A percentile compares a stretch with the other conserved stretches of the same genome.
Conservation (phyloP, 805 yeast species). For the Yamadazyma olivae region DNA sequence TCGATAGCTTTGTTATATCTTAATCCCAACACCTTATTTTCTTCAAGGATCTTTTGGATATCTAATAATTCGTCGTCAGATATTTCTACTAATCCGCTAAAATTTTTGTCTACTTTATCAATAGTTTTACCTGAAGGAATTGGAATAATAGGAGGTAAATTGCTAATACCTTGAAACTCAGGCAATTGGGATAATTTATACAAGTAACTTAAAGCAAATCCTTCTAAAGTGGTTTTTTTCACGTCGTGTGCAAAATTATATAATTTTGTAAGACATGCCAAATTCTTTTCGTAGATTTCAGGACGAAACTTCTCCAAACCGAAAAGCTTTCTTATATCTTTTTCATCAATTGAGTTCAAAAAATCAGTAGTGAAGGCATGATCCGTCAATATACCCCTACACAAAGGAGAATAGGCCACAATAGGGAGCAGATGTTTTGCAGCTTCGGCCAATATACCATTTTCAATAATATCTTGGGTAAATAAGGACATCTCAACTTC, state of each 20-base stretch:
- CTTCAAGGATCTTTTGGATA: constrained; percentile 29
- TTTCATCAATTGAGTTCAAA: constrained; percentile 3
- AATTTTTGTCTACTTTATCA: constrained; percentile 61
- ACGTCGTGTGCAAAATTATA: constrained; percentile 4
- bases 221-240: constrained; percentile 1
- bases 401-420: constrained; percentile 81
- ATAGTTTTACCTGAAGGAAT: constrained; percentile 75
- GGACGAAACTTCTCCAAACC: constrained; percentile 47
- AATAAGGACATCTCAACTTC: constrained; percentile 80
- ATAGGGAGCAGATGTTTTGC: constrained; percentile 60
- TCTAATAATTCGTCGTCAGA: constrained; percentile 56
- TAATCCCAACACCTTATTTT: constrained; percentile 2
- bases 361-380: constrained; percentile 35
- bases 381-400: constrained; percentile 78
- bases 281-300: constrained; percentile 56
- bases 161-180: constrained; percentile 38
- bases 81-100: constrained; percentile 40
- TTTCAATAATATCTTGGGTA: constrained; percentile 54
- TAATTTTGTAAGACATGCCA: constrained; percentile 46
- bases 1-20: constrained; percentile 5
- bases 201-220: constrained; percentile 30
- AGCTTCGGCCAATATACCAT: constrained; percentile 64
- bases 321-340: constrained; percentile 5
- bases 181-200: constrained; percentile 67
- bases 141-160: constrained; percentile 61